Conservation (phyloP, 2,329 filamentous ascomycete species). For the Ophiostoma himal-ulmi region DNA sequence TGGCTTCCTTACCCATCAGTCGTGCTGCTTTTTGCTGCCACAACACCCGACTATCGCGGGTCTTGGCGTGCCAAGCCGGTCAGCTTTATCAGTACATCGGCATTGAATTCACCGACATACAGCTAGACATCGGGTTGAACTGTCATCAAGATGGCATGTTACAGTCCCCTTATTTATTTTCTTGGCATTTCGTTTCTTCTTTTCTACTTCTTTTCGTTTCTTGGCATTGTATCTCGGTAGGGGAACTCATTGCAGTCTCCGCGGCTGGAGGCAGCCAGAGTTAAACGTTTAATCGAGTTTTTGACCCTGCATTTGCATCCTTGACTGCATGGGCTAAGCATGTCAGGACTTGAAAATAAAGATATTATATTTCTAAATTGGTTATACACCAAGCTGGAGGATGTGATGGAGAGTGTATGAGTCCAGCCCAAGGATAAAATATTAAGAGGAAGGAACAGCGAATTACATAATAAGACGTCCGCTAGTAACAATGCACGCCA, state of each 20-base stretch:
- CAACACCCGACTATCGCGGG: not conserved
- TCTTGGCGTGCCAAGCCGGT: not conserved
- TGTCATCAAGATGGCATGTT: not conserved
- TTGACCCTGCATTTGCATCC: too few species aligned
- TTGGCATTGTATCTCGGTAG: not conserved
- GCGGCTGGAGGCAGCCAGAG: too few species aligned
- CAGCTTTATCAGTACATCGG: not conserved
- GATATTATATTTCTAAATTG: too few species aligned
- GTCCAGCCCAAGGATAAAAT: too few species aligned
- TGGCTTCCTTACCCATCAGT: not conserved
- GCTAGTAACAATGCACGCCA: not conserved
- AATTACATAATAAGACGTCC: not conserved
- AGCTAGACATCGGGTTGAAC: not conserved
- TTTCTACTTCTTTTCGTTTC: not conserved
- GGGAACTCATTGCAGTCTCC: too few species aligned
- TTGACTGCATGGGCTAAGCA: too few species aligned
- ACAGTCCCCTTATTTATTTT: not conserved
- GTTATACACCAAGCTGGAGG: too few species aligned
- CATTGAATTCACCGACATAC: not conserved
- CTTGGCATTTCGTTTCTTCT: not conserved
- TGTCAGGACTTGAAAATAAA: too few species aligned
- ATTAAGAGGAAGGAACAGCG: not conserved
- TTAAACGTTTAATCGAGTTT: too few species aligned
- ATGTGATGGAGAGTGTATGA: too few species aligned
- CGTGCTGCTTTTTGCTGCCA: not conserved